Evolutionary conservation across 495 filamentous ascomycete species (phyloP).

Genomic region (Halenospora varia): DNA sequence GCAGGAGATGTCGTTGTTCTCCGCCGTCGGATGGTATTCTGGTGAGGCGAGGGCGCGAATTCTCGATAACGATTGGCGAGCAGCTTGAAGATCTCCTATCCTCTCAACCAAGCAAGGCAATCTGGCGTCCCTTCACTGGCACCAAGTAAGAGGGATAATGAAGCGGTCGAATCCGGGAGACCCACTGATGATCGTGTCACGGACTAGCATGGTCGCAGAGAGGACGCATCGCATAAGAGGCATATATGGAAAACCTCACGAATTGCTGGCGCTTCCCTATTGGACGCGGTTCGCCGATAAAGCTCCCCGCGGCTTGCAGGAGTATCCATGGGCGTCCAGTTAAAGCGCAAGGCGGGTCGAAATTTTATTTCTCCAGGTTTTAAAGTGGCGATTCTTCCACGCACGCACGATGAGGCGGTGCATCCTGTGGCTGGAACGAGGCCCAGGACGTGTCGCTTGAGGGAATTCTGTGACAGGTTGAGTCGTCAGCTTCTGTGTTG

Average conservation of each 20-base stretch:
- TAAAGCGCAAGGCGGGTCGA: neutral
- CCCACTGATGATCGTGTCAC: neutral
- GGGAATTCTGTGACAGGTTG: neutral
- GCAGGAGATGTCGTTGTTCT: neutral
- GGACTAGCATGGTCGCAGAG: constrained; percentile 1
- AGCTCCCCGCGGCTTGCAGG: neutral
- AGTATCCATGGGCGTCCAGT: too few relatives aligned
- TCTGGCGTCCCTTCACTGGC: constrained; percentile 14
- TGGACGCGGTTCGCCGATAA: constrained; percentile 12
- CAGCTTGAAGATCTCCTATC: neutral
- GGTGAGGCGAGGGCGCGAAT: constrained; percentile 18
- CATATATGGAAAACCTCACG: neutral
- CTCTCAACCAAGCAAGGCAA: constrained; percentile 20
- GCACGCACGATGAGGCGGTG: neutral
- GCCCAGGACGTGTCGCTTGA: neutral
- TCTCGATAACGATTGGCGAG: constrained; percentile 18
- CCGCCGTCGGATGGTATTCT: neutral
- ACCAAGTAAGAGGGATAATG: constrained; percentile 10
- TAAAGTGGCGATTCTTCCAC: neutral
- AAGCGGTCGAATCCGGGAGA: constrained; percentile 1
- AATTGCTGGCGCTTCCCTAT: constrained; percentile 14
- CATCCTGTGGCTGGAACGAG: neutral
- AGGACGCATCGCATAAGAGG: constrained; percentile 2
- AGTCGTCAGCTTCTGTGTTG: too few relatives aligned
- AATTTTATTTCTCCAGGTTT: constrained; percentile 1